A percentile compares a stretch with the other conserved stretches of the same genome.
Evolutionary conservation across 768 basidiomycete species (phyloP).

Genomic region (Lactifluus rugatus): DNA sequence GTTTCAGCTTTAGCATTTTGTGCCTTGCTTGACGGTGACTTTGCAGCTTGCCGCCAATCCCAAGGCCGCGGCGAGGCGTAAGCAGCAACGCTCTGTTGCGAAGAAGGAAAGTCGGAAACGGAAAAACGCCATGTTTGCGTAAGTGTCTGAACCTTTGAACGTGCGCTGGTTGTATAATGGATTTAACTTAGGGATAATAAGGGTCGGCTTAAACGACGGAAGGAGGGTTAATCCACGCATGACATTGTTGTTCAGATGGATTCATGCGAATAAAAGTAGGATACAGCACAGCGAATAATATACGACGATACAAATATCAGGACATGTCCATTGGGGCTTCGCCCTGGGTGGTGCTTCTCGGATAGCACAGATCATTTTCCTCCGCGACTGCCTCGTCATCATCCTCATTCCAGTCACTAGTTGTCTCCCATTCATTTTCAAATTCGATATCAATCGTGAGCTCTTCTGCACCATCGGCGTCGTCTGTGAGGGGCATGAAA

Average conservation of each 20-base stretch:
- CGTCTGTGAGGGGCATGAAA: conserved; percentile 49
- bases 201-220: conserved; percentile 38
- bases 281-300: conserved; percentile 9
- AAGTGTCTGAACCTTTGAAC: conserved; percentile 26
- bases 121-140: conserved; percentile 55
- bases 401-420: conserved; percentile 86
- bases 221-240: conserved; percentile 26
- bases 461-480: conserved; percentile 47
- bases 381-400: conserved; percentile 68
- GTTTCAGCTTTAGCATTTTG: conserved; percentile 10
- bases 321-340: conserved; percentile 34
- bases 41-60: conserved; percentile 63
- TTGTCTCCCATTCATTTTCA: conserved; percentile 84
- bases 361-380: conserved; percentile 64
- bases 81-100: conserved; percentile 54
- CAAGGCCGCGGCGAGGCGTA: conserved; percentile 64
- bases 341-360: conserved; percentile 28
- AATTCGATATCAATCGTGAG: conserved; percentile 71
- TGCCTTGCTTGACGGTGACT: not conserved
- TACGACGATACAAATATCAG: conserved; percentile 22
- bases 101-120: conserved; percentile 86
- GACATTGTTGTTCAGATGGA: not conserved
- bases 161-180: conserved; percentile 5
- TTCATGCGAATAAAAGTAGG: conserved; percentile 13
- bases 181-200: conserved; percentile 34